Evolutionary conservation across 345 rosid genomes (phyloP), one percentile per base, ranked within the genome.

Genomic region (Anastatica hierochuntica): DNA sequence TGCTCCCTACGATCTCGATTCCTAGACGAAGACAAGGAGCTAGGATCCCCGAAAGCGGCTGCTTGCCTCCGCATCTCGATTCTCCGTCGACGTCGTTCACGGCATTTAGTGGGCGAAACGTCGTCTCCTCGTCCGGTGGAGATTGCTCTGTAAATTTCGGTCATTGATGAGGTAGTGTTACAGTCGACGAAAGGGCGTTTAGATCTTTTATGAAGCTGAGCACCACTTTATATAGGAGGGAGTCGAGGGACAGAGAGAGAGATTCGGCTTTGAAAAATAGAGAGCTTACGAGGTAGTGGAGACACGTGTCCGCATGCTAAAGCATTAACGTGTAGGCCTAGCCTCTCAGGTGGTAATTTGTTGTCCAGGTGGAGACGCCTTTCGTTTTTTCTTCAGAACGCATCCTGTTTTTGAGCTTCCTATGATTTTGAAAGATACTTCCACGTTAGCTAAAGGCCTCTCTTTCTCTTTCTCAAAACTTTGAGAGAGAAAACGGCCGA

Each of bases 51-150:
- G 4, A 52, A 39, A 44, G 42, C 40, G 1, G 70, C 43, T 14
- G 78, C 64, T 17, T 71, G 63, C 51, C 88, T 71, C 70, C 88
- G 78, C 83, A 82, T 75, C 68, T 67, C 39, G 1, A 59, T 68
- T 44, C 73, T 49, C 17, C 70, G 67, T 8, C 60, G 60, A 34
- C 76, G 73, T 11, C 70, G 73, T 14, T 63, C 66, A 30, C 76
- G 60, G 63, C 73, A 67, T 67, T 72, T 77, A 12, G 31, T 72
- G 1, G 16, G 74, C 17, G 44, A 13, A 39, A 74, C 14, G 18
- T 74, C 76, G 36, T 52, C 76, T 30, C 42, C 21, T 18, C 59
- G 48, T 27, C 43, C 17, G 7, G 50, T 59, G 8, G 66, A 53
- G 4, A 39, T 13, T 6, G 49, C 43, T 59, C 66, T 16, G 55